Evolutionary conservation across 768 basidiomycete species (phyloP), one percentile per base, ranked within the genome.

Genomic region (Cystobasidium ongulense): DNA sequence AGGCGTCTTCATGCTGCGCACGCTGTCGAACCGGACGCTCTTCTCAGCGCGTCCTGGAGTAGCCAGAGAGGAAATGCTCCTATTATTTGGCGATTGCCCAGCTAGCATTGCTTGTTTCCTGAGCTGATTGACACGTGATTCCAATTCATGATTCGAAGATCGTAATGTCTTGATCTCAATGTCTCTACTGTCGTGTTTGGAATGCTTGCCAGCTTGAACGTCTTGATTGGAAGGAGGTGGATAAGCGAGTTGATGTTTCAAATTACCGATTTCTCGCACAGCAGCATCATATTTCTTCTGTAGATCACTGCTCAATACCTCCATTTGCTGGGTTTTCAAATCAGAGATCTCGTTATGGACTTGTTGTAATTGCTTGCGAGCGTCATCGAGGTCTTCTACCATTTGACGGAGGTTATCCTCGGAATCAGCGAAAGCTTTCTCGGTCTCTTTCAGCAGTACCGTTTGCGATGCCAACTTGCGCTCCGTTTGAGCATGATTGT

Each of bases 131-230:
- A 92, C 85, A 36, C 90, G 84, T 75, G 90, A 90, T 61, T 88
- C 80, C 53, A 94, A 81, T 62, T 90, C 89, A 59, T 89, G 88
- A 77, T 87, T 89, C 80, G 90, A 88, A 75, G 84, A 85, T 81
- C 91, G 88, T 68, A 95, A 82, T 75, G 87, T 84, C 77, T 89
- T 87, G 54, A 93, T 88, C 80, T 86, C 87, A 33, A 86, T 82
- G 54, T 92, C 89, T 77, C 88, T 89, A 21, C 88, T 89, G 75
- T 86, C 86, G 88, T 85, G 67, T 87, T 88, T 18, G 89, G 89
- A 23, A 88, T 54, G 17, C 23, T 31, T 61, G 29, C 57, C 39
- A 3, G 3, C 53, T 50, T 50, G 46, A 39, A 17, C 46, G 53
- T 46, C n/a, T 27, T 46, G 68, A 50, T 21, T 50, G 46, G 46